These are phyloP conservation scores for Multifurca ochricompacta DNA, from an alignment of 768 basidiomycete species.

Conservation along the genomic window DNA sequence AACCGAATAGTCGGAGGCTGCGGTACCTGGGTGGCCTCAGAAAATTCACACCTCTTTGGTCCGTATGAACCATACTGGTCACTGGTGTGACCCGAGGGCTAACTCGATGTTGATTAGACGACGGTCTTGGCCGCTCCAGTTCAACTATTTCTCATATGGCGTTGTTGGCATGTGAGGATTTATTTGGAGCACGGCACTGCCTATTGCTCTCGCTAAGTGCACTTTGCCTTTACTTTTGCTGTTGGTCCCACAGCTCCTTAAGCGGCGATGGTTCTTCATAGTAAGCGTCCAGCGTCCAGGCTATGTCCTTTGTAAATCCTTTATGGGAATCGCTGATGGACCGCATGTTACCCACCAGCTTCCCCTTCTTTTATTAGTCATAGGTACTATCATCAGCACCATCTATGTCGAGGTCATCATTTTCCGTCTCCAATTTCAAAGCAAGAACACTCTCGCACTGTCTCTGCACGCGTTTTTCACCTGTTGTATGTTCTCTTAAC, in stretches of 20 bases:
- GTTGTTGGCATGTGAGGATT: conserved; percentile 25
- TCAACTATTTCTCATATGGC: conserved; percentile 26
- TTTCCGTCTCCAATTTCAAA: background rate
- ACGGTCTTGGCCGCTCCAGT: conserved; percentile 24
- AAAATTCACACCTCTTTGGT: conserved; percentile 8
- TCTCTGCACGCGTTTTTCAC: background rate
- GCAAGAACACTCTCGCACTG: background rate
- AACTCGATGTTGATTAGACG: conserved; percentile 22
- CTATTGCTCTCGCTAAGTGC: background rate
- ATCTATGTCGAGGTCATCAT: background rate
- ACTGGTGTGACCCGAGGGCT: no score
- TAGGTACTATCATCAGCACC: background rate
- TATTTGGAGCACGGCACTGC: background rate
- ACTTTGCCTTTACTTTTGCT: background rate
- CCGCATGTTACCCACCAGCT: background rate
- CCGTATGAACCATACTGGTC: background rate
- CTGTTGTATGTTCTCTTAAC: conserved; percentile 2
- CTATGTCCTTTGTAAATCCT: background rate
- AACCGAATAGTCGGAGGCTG: background rate
- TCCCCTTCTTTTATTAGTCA: conserved; percentile 7
- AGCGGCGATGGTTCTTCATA: background rate
- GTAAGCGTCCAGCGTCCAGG: conserved; percentile 1
- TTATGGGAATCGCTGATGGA: background rate
- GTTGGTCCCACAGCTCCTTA: background rate
- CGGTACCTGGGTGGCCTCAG: conserved; percentile 1